Conservation (phyloP, 2,329 filamentous ascomycete species). For the Furcasterigmium sp. region DNA sequence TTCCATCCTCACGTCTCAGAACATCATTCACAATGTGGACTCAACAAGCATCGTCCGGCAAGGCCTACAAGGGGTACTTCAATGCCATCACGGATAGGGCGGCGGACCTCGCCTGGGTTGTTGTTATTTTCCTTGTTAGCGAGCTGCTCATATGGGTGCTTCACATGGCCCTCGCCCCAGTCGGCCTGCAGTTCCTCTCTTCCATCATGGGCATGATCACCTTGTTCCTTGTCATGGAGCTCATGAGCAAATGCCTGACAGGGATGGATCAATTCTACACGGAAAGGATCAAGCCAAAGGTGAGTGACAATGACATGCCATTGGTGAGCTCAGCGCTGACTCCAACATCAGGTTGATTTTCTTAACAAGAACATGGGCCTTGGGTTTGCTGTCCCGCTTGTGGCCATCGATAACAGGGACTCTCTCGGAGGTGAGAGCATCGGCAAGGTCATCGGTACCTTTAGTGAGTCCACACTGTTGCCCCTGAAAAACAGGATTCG, state of each 20-base stretch:
- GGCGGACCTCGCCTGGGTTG: conserved; percentile 23
- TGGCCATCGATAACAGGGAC: conserved; percentile 35
- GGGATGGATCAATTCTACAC: conserved; percentile 21
- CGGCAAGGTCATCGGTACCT: conserved; percentile 37
- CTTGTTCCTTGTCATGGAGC: conserved; percentile 29
- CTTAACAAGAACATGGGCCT: conserved; percentile 46
- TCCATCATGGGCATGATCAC: conserved; percentile 42
- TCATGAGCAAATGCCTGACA: conserved; percentile 12
- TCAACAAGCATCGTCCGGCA: not conserved
- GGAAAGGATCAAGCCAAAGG: conserved; percentile 25
- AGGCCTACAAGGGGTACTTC: not conserved
- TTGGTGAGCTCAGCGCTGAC: not conserved
- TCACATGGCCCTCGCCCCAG: conserved; percentile 25
- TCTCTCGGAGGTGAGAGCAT: conserved; percentile 25
- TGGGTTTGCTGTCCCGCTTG: conserved; percentile 44
- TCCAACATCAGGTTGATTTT: conserved; percentile 36
- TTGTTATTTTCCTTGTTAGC: conserved; percentile 31
- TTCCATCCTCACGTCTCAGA: not conserved
- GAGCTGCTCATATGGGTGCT: conserved; percentile 42
- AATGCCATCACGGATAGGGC: not conserved
- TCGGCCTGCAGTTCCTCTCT: conserved; percentile 36
- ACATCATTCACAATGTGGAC: not conserved
- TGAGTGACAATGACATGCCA: conserved; percentile 10
- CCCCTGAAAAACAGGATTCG: not conserved
- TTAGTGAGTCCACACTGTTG: conserved; percentile 26